phyloP scores from a whole-genome alignment of 306 rosid genomes.

The Glycine tomentella region DNA sequence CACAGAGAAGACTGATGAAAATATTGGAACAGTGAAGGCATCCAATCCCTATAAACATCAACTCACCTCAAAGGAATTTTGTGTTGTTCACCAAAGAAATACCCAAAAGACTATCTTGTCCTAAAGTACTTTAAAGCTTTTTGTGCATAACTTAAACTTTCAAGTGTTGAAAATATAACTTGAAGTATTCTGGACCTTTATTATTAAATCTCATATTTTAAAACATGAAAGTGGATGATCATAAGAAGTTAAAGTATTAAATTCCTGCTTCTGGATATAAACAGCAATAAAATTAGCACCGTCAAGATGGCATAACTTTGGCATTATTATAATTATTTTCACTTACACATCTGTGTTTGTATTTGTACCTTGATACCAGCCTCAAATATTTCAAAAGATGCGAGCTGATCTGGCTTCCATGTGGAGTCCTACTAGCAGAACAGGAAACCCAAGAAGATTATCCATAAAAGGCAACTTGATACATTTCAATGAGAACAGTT shows the following conservation, averaged over 20 bases:
- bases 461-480: constrained; percentile 58
- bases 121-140: neutral
- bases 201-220: constrained; percentile 18
- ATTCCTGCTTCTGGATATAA: constrained; percentile 44
- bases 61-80: constrained; percentile 22
- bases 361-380: constrained; percentile 64
- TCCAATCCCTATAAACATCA: constrained; percentile 18
- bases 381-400: constrained; percentile 83
- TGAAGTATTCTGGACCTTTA: constrained; percentile 25
- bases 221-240: constrained; percentile 20
- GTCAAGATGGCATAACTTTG: constrained; percentile 30
- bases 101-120: constrained; percentile 18
- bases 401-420: constrained; percentile 90
- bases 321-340: constrained; percentile 28
- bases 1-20: constrained; percentile 1
- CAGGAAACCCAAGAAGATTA: constrained; percentile 62
- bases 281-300: constrained; percentile 2
- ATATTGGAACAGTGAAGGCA: constrained; percentile 7
- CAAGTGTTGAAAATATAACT: constrained; percentile 25
- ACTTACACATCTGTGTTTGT: constrained; percentile 30
- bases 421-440: constrained; percentile 78
- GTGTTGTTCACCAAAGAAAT: constrained; percentile 25
- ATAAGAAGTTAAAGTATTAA: constrained; percentile 1
- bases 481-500: constrained; percentile 51
- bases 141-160: neutral